Conservation (phyloP, 2,329 filamentous ascomycete species). For the Alternaria sp. region DNA sequence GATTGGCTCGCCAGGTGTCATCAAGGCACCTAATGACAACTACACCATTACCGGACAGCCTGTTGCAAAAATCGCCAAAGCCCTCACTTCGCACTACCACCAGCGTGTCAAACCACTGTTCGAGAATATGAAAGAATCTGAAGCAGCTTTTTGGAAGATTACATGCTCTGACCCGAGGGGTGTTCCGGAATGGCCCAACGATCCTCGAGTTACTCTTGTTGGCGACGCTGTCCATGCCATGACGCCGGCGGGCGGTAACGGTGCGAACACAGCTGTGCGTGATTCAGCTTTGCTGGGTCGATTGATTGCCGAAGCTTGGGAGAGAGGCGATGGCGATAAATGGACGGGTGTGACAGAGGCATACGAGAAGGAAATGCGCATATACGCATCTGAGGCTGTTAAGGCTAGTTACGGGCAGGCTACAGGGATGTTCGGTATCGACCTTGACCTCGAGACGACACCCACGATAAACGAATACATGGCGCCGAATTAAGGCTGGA, state of each 20-base stretch:
- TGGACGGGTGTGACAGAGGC: constrained; percentile 47
- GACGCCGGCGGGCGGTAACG: constrained; percentile 58
- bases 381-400: constrained; percentile 55
- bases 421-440: constrained; percentile 20
- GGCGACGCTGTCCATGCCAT: constrained; percentile 59
- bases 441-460: constrained; percentile 29
- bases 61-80: constrained; percentile 67
- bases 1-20: constrained; percentile 65
- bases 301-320: constrained; percentile 41
- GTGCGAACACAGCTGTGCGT: constrained; percentile 57
- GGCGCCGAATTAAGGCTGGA: constrained; percentile 22
- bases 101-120: constrained; percentile 65
- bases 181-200: constrained; percentile 68
- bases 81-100: constrained; percentile 65
- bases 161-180: constrained; percentile 68
- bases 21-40: constrained; percentile 67
- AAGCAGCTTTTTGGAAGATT: constrained; percentile 73
- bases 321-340: constrained; percentile 29
- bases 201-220: constrained; percentile 60
- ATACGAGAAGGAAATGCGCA: constrained; percentile 51
- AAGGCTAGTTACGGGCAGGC: constrained; percentile 59
- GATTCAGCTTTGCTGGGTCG: constrained; percentile 55
- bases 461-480: constrained; percentile 30
- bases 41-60: constrained; percentile 65
- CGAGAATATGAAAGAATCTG: constrained; percentile 64